phyloP scores from a whole-genome alignment of 768 basidiomycete genomes.

The Collybia sordida region DNA sequence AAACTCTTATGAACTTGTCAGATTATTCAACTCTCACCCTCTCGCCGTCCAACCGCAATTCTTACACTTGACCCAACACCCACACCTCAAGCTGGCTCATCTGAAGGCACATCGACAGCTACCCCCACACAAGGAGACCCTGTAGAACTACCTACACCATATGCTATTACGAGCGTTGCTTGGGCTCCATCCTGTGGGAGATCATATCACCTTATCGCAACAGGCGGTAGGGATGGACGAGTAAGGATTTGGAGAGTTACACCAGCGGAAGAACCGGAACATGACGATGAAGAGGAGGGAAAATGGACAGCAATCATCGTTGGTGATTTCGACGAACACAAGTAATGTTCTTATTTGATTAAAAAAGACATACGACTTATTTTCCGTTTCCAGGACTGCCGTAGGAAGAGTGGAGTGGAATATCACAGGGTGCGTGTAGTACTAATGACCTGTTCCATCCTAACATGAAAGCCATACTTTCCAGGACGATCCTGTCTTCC shows the following conservation, averaged over 20 bases:
- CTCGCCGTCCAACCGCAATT: constrained; percentile 64
- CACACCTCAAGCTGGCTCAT: constrained; percentile 26
- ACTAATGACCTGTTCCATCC: background rate
- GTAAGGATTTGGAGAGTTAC: constrained; percentile 89
- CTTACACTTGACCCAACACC: constrained; percentile 60
- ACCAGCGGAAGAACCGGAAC: constrained; percentile 49
- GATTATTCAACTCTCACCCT: constrained; percentile 75
- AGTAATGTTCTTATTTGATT: constrained; percentile 37
- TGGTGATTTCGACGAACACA: constrained; percentile 87
- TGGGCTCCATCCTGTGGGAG: constrained; percentile 96
- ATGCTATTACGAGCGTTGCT: constrained; percentile 77
- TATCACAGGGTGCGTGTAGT: constrained; percentile 65
- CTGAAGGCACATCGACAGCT: constrained; percentile 21
- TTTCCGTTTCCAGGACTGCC: constrained; percentile 47
- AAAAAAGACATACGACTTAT: background rate
- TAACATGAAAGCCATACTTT: constrained; percentile 4
- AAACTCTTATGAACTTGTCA: constrained; percentile 21
- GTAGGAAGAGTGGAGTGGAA: constrained; percentile 94
- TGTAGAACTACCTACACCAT: constrained; percentile 27
- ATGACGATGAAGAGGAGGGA: constrained; percentile 43
- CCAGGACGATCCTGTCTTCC: constrained; percentile 78
- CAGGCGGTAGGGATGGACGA: constrained; percentile 82
- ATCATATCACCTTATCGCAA: constrained; percentile 92
- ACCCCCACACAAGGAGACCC: background rate
- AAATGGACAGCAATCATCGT: constrained; percentile 77